phyloP scores from a whole-genome alignment of 2,329 filamentous ascomycete genomes.

The Colletotrichum costaricense region DNA sequence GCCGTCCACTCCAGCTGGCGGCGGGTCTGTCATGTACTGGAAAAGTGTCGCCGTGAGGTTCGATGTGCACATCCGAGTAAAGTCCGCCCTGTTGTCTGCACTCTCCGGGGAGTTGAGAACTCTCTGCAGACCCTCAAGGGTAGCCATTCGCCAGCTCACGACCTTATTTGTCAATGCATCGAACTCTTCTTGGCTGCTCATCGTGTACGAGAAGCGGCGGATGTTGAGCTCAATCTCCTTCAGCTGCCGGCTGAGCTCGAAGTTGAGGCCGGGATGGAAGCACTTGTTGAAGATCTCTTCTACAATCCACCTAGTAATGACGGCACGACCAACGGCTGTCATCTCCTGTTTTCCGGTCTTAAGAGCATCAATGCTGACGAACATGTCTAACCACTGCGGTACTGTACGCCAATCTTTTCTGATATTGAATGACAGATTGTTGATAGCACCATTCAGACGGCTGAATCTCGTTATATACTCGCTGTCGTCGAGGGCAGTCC shows the following conservation, averaged over 20 bases:
- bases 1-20: slow-evolving; percentile 85
- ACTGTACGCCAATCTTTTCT: slow-evolving; percentile 91
- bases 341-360: slow-evolving; percentile 95
- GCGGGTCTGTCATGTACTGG: slow-evolving; percentile 79
- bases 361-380: slow-evolving; percentile 86
- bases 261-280: slow-evolving; percentile 91
- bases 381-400: slow-evolving; percentile 82
- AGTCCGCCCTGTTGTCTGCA: slow-evolving; percentile 72
- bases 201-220: slow-evolving; percentile 77
- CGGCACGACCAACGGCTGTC: slow-evolving; percentile 91
- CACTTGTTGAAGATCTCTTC: slow-evolving; percentile 92
- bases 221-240: slow-evolving; percentile 92
- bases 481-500: slow-evolving; percentile 93
- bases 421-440: slow-evolving; percentile 94
- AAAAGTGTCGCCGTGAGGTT: slow-evolving; percentile 77
- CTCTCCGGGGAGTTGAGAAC: slow-evolving; percentile 74
- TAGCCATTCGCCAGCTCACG: slow-evolving; percentile 92
- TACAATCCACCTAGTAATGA: slow-evolving; percentile 89
- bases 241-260: slow-evolving; percentile 78
- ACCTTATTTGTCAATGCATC: slow-evolving; percentile 90
- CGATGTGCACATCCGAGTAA: slow-evolving; percentile 77
- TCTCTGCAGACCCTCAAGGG: slow-evolving; percentile 87
- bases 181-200: slow-evolving; percentile 85
- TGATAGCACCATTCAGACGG: slow-evolving; percentile 91
- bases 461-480: slow-evolving; percentile 93